Conservation (phyloP, 768 basidiomycete species). For the Leccinum truebloodii region DNA sequence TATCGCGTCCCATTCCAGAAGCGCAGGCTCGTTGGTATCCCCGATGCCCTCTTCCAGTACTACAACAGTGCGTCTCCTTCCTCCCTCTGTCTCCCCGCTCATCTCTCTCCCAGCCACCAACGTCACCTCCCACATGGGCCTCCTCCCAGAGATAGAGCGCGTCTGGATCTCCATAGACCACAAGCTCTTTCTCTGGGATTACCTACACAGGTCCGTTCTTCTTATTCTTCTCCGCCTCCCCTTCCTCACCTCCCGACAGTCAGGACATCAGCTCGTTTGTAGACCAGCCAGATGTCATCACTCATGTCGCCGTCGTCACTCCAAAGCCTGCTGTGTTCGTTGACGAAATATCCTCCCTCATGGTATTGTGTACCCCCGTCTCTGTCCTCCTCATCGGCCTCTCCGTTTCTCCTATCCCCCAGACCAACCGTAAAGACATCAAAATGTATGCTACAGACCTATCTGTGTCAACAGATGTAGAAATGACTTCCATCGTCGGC, state of each 20-base stretch:
- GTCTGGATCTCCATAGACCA: conserved; percentile 96
- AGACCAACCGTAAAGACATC: conserved; percentile 64
- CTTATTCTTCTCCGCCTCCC: not conserved
- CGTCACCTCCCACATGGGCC: conserved; percentile 81
- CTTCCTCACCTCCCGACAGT: conserved; percentile 39
- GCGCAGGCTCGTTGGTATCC: conserved; percentile 71
- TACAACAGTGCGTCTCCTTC: conserved; percentile 61
- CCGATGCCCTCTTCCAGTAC: conserved; percentile 75
- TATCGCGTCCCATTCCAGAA: conserved; percentile 80
- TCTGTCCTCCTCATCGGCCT: conserved; percentile 85
- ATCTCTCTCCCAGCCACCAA: conserved; percentile 50
- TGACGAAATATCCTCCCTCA: conserved; percentile 85
- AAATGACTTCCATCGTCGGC: conserved; percentile 84
- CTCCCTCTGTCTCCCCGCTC: conserved; percentile 6
- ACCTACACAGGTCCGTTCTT: conserved; percentile 79
- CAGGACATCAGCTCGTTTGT: conserved; percentile 90
- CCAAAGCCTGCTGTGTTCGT: conserved; percentile 88
- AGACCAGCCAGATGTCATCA: conserved; percentile 88
- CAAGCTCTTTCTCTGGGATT: conserved; percentile 96
- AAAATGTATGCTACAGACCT: conserved; percentile 91
- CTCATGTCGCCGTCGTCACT: conserved; percentile 83
- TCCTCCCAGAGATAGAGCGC: conserved; percentile 90
- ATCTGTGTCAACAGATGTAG: conserved; percentile 71
- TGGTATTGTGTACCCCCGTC: conserved; percentile 88
- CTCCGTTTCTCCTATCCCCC: conserved; percentile 47